These are phyloP conservation scores for Santalum album DNA, from an alignment of 164 flowering plant species.

Conservation along the genomic window DNA sequence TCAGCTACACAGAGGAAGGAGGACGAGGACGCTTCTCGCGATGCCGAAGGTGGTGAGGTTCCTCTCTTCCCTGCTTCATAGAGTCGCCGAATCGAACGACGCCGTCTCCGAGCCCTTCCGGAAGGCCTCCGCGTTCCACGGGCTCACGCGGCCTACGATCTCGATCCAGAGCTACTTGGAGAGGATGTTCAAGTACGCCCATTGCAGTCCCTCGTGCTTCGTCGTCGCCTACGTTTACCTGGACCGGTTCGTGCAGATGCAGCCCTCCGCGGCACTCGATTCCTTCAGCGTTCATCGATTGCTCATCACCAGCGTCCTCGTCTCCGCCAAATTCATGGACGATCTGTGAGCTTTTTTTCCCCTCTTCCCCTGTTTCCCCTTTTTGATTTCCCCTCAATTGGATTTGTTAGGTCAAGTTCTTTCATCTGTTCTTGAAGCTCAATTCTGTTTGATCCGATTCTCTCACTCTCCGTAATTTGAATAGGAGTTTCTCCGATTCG, in stretches of 20 bases:
- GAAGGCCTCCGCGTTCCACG: not conserved
- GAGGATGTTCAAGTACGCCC: constrained; percentile 4
- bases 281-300: constrained; percentile 3
- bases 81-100: constrained; percentile 1
- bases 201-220: constrained; percentile 4
- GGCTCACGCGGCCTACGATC: not conserved
- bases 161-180: constrained; percentile 1
- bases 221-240: constrained; percentile 6
- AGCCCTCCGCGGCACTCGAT: not conserved
- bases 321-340: constrained; percentile 23
- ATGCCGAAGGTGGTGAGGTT: not conserved
- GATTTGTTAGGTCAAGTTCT: no score
- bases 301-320: constrained; percentile 5
- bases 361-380: no score
- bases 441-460: no score
- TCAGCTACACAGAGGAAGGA: no score
- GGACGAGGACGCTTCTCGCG: not conserved
- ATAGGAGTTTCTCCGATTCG: no score
- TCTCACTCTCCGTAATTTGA: no score
- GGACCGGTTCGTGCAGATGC: not conserved
- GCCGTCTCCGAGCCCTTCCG: not conserved
- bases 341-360: constrained; percentile 37
- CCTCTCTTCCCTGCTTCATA: not conserved
- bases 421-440: no score
- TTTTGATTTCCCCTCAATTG: no score